Evolutionary conservation across 768 basidiomycete species (phyloP), one percentile per base, ranked within the genome.

Genomic region (Boletus vinaceobasis): DNA sequence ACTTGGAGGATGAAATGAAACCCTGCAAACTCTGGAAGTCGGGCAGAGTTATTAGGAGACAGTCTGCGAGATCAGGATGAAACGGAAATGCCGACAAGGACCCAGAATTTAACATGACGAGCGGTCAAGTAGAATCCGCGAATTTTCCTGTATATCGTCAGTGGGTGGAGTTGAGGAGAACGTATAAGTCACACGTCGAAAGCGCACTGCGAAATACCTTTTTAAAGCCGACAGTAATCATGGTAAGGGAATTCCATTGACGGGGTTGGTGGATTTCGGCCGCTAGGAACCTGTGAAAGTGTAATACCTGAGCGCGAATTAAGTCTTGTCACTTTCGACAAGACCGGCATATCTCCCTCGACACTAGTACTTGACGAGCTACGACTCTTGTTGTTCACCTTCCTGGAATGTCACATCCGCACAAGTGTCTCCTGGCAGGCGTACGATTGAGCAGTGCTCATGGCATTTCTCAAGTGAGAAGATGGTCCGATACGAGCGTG

Each of bases 1-100:
- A 57, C 50, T 70, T 73, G 6, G 67, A 69, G 23, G 71, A 59
- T 32, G 63, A 60, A 36, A 72, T 60, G 35, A 59, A 59, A 39
- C 57, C 57, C 26, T 47, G 55, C 37, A 75, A 59, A 19, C 65
- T 63, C 6, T 58, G 35, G 36, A 73, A 73, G 54, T 71, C 61
- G 19, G 64, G 71, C 32, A 70, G 21, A 42, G 52, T 57, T 6
- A 38, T 58, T 27, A 75, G 57, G 26, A 75, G 59, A 50, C 58
- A 45, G 52, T 71, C 72, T 26, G 67, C 60, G 40, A 73, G 56
- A 43, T 76, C 73, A 59, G 65, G 60, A 33, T 72, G 45, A 15
- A 60, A 47, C 15, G 33, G 48, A 21, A 53, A 42, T 23, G 23
- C 1, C 1, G 21, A 23, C 1, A 21, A 31, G 33, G 40, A 36